Conservation (phyloP, 2,329 filamentous ascomycete species). For the Arthrobotrys entomopaga region DNA sequence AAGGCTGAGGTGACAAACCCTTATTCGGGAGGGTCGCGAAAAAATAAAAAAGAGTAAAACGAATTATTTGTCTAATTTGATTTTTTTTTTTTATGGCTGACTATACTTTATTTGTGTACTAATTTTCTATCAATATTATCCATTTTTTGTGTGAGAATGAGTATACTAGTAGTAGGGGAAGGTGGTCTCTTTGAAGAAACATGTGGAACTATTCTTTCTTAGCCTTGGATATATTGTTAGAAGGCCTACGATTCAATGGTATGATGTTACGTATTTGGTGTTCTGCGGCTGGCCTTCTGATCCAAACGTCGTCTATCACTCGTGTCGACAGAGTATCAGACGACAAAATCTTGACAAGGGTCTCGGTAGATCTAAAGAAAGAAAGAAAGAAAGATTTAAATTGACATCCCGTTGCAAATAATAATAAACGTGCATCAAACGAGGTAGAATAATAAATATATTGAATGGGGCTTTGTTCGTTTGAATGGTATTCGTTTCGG, state of each 20-base stretch:
- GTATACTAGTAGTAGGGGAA: conserved; percentile 5
- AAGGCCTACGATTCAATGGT: no score
- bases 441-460: neutral
- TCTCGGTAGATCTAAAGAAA: neutral
- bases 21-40: conserved; percentile 18
- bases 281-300: no score
- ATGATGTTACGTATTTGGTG: no score
- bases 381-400: neutral
- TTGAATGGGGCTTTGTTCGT: conserved; percentile 29
- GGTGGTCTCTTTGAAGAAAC: conserved; percentile 13
- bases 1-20: conserved; percentile 24
- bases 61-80: conserved; percentile 11
- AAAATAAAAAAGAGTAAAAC: neutral
- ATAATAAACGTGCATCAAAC: conserved; percentile 28
- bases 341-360: neutral
- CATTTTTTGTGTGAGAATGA: no score
- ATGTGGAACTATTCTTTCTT: neutral
- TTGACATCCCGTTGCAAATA: conserved; percentile 8
- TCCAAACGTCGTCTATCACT: no score
- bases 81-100: neutral
- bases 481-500: conserved; percentile 48
- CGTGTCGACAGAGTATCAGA: neutral
- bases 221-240: no score
- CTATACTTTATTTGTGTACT: neutral
- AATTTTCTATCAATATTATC: neutral